Conservation (phyloP, 768 basidiomycete genomes). For the Lepiota brunneoincarnata region DNA sequence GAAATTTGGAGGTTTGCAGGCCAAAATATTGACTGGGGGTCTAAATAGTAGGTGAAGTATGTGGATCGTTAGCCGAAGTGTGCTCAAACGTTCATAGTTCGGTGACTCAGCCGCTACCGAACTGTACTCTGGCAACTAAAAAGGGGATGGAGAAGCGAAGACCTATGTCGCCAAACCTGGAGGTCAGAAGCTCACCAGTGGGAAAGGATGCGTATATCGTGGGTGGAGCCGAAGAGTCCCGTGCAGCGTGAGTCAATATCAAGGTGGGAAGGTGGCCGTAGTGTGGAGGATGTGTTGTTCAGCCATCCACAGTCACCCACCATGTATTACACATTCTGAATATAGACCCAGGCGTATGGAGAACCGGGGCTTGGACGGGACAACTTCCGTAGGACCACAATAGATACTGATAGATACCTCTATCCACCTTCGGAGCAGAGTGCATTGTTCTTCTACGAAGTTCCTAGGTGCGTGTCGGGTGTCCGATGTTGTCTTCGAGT, state of each 20-base stretch:
- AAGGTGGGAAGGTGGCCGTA: neutral
- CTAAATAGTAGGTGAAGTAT: no score
- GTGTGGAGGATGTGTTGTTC: neutral
- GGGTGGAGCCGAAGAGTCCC: neutral
- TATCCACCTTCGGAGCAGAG: neutral
- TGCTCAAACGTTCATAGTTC: no score
- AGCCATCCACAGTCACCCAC: no score
- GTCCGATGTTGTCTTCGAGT: neutral
- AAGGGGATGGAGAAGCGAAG: neutral
- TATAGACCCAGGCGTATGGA: neutral
- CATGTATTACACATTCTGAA: neutral
- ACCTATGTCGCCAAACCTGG: neutral
- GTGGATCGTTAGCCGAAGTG: no score
- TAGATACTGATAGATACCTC: no score
- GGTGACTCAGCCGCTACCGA: no score
- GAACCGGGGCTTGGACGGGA: neutral
- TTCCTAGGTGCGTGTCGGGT: neutral
- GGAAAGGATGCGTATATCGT: neutral
- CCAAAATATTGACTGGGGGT: no score
- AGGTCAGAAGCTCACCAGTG: neutral
- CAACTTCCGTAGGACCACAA: no score
- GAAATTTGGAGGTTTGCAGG: no score
- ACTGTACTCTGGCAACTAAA: no score
- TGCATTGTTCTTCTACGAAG: no score
- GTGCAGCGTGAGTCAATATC: neutral